phyloP scores from a whole-genome alignment of 2,329 filamentous ascomycete genomes.

The Colletotrichum sp. region DNA sequence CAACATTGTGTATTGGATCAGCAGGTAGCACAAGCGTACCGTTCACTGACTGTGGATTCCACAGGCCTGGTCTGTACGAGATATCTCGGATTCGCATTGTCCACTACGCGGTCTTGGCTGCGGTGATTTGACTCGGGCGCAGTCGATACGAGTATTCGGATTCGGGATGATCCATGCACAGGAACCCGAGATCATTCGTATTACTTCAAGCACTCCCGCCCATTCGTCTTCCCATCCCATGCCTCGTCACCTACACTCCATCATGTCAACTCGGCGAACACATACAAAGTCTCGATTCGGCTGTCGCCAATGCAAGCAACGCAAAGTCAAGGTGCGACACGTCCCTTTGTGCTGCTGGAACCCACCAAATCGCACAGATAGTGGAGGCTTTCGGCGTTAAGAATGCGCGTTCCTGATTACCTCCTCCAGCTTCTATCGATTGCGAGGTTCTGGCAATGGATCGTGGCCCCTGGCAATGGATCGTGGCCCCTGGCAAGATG shows the following conservation, averaged over 20 bases:
- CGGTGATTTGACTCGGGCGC: neutral
- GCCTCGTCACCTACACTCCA: neutral
- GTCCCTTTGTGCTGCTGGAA: neutral
- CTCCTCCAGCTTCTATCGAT: neutral
- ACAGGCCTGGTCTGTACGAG: neutral
- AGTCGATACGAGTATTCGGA: neutral
- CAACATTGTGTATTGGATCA: neutral
- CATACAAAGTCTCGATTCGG: neutral
- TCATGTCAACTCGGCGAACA: neutral
- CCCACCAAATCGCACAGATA: neutral
- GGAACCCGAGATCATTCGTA: neutral
- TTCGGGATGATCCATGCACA: neutral
- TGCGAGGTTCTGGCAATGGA: neutral
- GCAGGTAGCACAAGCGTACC: accelerated
- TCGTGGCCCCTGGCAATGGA: neutral
- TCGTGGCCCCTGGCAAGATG: neutral
- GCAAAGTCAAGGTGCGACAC: neutral
- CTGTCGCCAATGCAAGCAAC: neutral
- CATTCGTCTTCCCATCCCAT: neutral
- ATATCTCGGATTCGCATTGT: neutral
- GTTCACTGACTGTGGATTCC: neutral
- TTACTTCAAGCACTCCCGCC: neutral
- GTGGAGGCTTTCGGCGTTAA: neutral
- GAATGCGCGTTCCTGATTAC: neutral
- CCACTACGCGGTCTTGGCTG: neutral